Base-by-base conservation (phyloP, 441 rosid species). In the Pelargonium fulgidum region DNA sequence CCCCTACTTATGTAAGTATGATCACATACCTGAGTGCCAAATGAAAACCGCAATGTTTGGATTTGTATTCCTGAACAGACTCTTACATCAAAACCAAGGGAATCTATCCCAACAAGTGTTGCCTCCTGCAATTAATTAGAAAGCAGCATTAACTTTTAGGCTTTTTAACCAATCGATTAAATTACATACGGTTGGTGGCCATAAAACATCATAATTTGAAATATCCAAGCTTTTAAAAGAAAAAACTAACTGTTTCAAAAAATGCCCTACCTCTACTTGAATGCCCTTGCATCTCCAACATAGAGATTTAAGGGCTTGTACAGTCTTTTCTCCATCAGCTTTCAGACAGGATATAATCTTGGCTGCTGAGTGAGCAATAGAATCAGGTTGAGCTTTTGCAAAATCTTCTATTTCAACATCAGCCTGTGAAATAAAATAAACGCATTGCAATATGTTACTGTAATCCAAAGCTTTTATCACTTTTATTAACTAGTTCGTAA, bases 281-380 rank as follows among this genome's bases (percentile, higher is more conserved):
- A 94, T 80, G 66, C 93, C 85, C 78, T 87, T 90, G 69, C 82
- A 81, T 83, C 91, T 87, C 85, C 89, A 91, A 76, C 97, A 90
- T 62, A 94, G 70, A 71, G 97, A 87, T 72, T 75, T 89, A 62
- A 94, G 84, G 45, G 97, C 94, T 75, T 86, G 83, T 0, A 74
- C 75, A 41, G 85, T 76, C 71, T 83, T 85, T 70, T 87, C 93
- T 70, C 92, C 90, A 48, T 81, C 85, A 65, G 85, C 89, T 80
- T 92, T 89, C 64, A 90, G 71, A 9, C 79, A 88, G 74, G 88
- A 81, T 70, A 92, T 78, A 64, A 92, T 92, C 71, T 81, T 87
- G 74, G 83, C 82, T 17, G 96, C 86, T 8, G 84, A 82, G 64
- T 81, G 94, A 36, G 94, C 96, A 76, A 94, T 66, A 63, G 83